Conservation (phyloP, 768 basidiomycete species). For the Russula griseocarnosa region DNA sequence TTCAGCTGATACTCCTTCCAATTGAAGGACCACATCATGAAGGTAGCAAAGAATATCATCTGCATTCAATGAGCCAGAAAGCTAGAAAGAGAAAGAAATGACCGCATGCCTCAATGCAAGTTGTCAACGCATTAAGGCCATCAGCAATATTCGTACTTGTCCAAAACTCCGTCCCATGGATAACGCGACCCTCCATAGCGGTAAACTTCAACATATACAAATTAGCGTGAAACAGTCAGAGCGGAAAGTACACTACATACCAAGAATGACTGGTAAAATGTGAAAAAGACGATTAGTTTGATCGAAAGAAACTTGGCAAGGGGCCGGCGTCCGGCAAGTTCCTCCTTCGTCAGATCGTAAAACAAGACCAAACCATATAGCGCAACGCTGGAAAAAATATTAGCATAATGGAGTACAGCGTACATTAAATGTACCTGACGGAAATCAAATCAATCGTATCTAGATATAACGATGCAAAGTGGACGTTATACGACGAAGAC, state of each 20-base stretch:
- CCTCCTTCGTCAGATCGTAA: conserved; percentile 76
- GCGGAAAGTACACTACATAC: conserved; percentile 34
- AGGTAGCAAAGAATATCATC: conserved; percentile 77
- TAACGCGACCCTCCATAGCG: conserved; percentile 62
- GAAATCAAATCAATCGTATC: conserved; percentile 73
- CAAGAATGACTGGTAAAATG: conserved; percentile 81
- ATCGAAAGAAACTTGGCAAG: conserved; percentile 83
- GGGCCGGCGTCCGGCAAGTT: conserved; percentile 71
- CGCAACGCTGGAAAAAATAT: conserved; percentile 55
- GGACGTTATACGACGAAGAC: conserved; percentile 51
- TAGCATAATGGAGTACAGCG: not conserved
- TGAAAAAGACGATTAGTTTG: conserved; percentile 84
- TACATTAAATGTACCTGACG: conserved; percentile 55
- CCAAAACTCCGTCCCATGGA: conserved; percentile 82
- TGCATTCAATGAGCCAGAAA: conserved; percentile 33
- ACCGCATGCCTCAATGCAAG: conserved; percentile 70
- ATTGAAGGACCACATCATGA: conserved; percentile 85
- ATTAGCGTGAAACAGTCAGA: too few relatives aligned
- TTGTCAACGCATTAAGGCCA: conserved; percentile 76
- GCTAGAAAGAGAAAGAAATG: conserved; percentile 12
- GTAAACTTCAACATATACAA: conserved; percentile 47
- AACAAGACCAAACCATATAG: conserved; percentile 83
- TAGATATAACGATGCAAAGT: conserved; percentile 67
- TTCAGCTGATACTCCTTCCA: conserved; percentile 56
- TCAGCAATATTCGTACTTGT: conserved; percentile 79